Base-by-base conservation (phyloP, 805 yeast genomes). In the Teunomyces tritomae region DNA sequence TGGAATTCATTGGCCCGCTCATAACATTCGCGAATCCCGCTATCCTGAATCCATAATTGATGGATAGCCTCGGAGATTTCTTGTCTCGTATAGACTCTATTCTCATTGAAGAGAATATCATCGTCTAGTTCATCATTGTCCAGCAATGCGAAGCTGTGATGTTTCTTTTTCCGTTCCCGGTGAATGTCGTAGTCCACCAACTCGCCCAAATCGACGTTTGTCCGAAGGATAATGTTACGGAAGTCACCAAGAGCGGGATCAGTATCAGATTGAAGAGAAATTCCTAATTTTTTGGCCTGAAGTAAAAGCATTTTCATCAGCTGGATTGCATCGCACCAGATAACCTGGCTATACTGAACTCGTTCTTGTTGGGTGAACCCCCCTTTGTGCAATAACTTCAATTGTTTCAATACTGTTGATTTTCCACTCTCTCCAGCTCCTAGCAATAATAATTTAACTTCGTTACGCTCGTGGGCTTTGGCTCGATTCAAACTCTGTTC, bases 381-480 rank as follows among this genome's bases (percentile, higher is more conserved):
- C 39, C 87, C 85, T 50, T 89, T 87, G 63, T 94, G 97, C 36
- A 90, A 65, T 13, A 94, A 73, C 56, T 87, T 82, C 82, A 91
- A 78, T 63, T 91, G 97, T 65, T 91, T 91, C 54, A 91, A 69
- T 5, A 91, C 96, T 0, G 98, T 91, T 2, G 96, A 87, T 63
- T 91, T 91, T 5, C 98, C 97, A 44, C 92, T 84, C 62, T 91
- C 98, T 4, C 97, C 98, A 0, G 98, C 88, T 36, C 98, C 97
- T 30, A 90, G 68, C n/a, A 92, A 72, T 34, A 92, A 67, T 51
- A 92, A 72, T 62, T 85, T 89, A 30, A 85, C 77, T 55, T 80
- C 84, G 50, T 80, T 79, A 57, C 76, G 80, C 40, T 78, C 83
- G 42, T 73, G 68, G 49, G 77, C 78, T 51, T 76, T 79, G 33